A percentile compares a stretch with the other conserved stretches of the same genome.
Evolutionary conservation across 2,329 filamentous ascomycete species (phyloP).

Genomic region (Cladosporium sp.): DNA sequence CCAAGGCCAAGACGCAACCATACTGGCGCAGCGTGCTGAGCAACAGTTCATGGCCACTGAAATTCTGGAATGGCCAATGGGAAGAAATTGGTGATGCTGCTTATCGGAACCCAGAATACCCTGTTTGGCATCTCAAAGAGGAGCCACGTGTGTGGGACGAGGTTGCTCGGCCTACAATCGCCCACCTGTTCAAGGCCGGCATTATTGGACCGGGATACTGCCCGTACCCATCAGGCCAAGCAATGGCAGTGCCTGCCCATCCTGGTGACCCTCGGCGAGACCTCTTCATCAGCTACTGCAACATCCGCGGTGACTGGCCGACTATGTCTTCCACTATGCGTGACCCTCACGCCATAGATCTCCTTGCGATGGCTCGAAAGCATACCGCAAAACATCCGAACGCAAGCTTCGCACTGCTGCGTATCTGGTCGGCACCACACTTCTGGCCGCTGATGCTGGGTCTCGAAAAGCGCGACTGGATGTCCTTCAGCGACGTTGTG

Average conservation of each 20-base stretch:
- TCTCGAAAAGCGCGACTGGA: conserved; percentile 31
- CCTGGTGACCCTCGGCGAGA: conserved; percentile 34
- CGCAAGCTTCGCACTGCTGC: conserved; percentile 39
- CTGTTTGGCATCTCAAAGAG: not conserved
- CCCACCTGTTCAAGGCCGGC: conserved; percentile 45
- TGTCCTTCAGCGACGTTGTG: conserved; percentile 40
- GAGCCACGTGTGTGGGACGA: conserved; percentile 40
- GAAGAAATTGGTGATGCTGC: conserved; percentile 18
- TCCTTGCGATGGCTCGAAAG: conserved; percentile 30
- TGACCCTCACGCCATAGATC: conserved; percentile 31
- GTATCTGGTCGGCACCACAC: conserved; percentile 46
- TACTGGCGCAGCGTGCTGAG: conserved; percentile 37
- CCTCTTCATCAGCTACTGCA: conserved; percentile 42
- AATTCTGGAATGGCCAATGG: conserved; percentile 30
- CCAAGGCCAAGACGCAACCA: conserved; percentile 36
- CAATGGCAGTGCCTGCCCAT: conserved; percentile 30
- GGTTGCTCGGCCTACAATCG: conserved; percentile 39
- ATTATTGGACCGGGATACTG: conserved; percentile 36
- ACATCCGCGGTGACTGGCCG: conserved; percentile 32
- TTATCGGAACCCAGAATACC: not conserved
- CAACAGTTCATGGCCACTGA: conserved; percentile 34
- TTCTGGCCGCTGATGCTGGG: conserved; percentile 49
- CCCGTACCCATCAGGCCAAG: conserved; percentile 29
- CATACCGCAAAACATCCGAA: conserved; percentile 26
- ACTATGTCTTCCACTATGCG: conserved; percentile 24